Evolutionary conservation across 805 yeast species (phyloP).

Genomic region (Helenozyma baotianmanensis): DNA sequence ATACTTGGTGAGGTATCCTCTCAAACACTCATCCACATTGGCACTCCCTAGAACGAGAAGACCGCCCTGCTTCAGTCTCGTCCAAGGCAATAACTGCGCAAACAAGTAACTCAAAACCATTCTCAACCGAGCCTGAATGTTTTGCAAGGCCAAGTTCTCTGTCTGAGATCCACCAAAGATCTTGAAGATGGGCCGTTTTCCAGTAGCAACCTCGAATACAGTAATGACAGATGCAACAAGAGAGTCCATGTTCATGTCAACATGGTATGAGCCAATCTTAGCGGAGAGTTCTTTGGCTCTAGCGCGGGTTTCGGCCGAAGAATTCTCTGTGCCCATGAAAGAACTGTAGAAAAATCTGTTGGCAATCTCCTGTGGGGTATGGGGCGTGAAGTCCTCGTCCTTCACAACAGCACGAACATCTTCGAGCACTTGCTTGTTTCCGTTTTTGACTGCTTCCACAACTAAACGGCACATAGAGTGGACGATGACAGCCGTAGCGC

Average conservation of each 20-base stretch:
- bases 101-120: slow-evolving; percentile 93
- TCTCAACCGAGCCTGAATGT: slow-evolving; percentile 92
- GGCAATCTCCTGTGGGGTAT: slow-evolving; percentile 72
- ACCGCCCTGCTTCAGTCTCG: slow-evolving; percentile 70
- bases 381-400: slow-evolving; percentile 59
- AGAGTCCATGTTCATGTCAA: slow-evolving; percentile 87
- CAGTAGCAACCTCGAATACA: slow-evolving; percentile 85
- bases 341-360: slow-evolving; percentile 76
- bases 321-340: slow-evolving; percentile 94
- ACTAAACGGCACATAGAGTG: slow-evolving; percentile 92
- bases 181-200: slow-evolving; percentile 81
- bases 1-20: slow-evolving; percentile 95
- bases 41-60: slow-evolving; percentile 91
- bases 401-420: slow-evolving; percentile 73
- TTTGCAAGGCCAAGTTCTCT: slow-evolving; percentile 92
- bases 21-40: slow-evolving; percentile 91
- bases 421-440: slow-evolving; percentile 66
- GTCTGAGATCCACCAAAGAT: slow-evolving; percentile 90
- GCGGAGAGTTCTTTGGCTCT: slow-evolving; percentile 76
- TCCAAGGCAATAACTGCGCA: slow-evolving; percentile 96
- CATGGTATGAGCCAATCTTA: slow-evolving; percentile 82
- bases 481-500: slow-evolving; percentile 94
- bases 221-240: slow-evolving; percentile 69
- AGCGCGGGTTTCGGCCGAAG: slow-evolving; percentile 78
- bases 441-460: slow-evolving; percentile 59